Percentiles rank a stretch among this genome's conserved stretches.
phyloP scores from a whole-genome alignment of 306 rosid genomes.

The Acacia melanoxylon region DNA sequence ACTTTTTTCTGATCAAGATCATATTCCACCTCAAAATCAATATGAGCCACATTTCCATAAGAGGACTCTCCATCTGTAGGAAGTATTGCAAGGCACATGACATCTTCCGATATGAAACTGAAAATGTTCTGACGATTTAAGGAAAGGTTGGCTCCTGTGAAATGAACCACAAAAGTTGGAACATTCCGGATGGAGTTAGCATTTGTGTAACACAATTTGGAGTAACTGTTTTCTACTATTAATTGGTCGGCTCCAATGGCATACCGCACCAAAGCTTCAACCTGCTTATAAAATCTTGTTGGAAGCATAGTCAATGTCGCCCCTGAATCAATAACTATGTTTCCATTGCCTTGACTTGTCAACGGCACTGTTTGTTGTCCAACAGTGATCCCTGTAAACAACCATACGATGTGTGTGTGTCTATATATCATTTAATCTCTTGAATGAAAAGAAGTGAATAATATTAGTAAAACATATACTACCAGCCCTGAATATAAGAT shows the following conservation, averaged over 20 bases:
- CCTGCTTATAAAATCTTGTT: background rate
- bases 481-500: no score
- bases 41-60: background rate
- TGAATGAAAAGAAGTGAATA: no score
- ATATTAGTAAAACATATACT: no score
- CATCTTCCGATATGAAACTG: background rate
- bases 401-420: no score
- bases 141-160: background rate
- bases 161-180: background rate
- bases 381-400: no score
- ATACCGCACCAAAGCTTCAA: background rate
- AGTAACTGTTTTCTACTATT: background rate
- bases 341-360: background rate
- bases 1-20: background rate
- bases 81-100: background rate
- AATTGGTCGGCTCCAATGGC: background rate
- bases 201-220: background rate
- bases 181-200: background rate
- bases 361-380: background rate
- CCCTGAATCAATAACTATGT: background rate
- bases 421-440: no score
- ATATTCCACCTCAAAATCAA: background rate
- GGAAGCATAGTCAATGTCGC: background rate
- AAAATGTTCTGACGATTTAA: background rate
- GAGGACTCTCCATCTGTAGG: background rate